A percentile compares a stretch with the other conserved stretches of the same genome.
phyloP scores from a whole-genome alignment of 2,329 filamentous ascomycete genomes.

The Xylariaceae sp. region DNA sequence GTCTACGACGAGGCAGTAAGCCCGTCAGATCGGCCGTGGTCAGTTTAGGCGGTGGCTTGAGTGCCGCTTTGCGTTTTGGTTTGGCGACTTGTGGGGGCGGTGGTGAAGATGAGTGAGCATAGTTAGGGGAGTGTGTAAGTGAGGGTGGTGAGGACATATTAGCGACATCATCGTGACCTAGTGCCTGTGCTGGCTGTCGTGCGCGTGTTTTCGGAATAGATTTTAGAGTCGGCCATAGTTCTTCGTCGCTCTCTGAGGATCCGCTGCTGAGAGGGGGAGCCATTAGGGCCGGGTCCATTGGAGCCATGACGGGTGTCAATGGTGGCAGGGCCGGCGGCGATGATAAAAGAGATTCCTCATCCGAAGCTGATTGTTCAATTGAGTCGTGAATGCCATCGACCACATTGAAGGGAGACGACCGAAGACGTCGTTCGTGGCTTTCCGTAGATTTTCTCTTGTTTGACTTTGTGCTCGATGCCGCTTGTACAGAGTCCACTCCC shows the following conservation, averaged over 20 bases:
- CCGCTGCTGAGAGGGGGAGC: conserved; percentile 55
- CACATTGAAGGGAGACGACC: conserved; percentile 36
- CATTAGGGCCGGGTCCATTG: conserved; percentile 46
- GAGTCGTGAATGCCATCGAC: conserved; percentile 20
- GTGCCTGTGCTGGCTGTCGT: conserved; percentile 33
- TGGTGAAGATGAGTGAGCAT: conserved; percentile 32
- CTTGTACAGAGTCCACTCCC: conserved; percentile 24
- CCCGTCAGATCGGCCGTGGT: conserved; percentile 53
- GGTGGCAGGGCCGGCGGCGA: conserved; percentile 24
- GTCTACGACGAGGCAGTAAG: conserved; percentile 51
- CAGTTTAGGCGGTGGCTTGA: conserved; percentile 40
- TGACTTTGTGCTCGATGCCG: conserved; percentile 36
- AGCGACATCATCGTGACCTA: conserved; percentile 41
- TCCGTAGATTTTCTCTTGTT: conserved; percentile 57
- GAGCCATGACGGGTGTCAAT: conserved; percentile 37
- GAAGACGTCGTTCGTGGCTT: conserved; percentile 35
- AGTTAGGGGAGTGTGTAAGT: conserved; percentile 63
- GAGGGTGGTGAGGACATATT: conserved; percentile 62
- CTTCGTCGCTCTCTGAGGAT: conserved; percentile 41
- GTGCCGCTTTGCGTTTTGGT: conserved; percentile 33
- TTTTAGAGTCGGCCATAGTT: conserved; percentile 51
- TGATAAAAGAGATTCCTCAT: conserved; percentile 25
- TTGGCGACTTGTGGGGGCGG: conserved; percentile 29
- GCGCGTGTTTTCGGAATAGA: conserved; percentile 45
- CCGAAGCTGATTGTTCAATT: conserved; percentile 27